Conservation (phyloP, 1,139 yeast species). For the Lipomyces yarrowii region DNA sequence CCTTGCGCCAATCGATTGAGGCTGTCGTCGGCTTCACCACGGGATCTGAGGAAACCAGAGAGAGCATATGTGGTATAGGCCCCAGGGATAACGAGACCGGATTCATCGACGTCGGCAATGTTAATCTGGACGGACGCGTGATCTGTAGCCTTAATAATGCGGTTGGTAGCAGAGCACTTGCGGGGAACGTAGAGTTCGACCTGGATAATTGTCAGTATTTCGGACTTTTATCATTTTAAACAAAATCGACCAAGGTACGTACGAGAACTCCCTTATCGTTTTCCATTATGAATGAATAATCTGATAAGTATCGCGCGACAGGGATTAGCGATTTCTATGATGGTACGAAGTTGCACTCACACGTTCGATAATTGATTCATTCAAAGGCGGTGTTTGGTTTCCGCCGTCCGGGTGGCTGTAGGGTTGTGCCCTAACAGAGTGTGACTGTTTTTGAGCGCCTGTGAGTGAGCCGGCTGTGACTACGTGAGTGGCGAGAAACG, state of each 20-base stretch:
- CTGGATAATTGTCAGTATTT: conserved; percentile 9
- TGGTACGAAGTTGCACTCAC: not conserved
- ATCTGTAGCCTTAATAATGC: conserved; percentile 99
- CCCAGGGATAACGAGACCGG: conserved; percentile 94
- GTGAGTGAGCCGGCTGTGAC: conserved; percentile 6
- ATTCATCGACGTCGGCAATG: conserved; percentile 87
- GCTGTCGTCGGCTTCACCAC: conserved; percentile 98
- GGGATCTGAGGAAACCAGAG: conserved; percentile 89
- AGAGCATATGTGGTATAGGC: conserved; percentile 93
- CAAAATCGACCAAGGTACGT: conserved; percentile 2
- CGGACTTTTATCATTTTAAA: not conserved
- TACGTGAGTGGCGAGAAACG: conserved; percentile 1
- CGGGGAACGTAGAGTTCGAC: conserved; percentile 99
- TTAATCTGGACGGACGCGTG: conserved; percentile 97
- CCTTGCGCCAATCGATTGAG: conserved; percentile 99
- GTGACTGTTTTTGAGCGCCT: not conserved
- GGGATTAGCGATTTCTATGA: not conserved
- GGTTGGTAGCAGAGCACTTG: conserved; percentile 99
- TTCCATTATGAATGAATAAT: conserved; percentile 83
- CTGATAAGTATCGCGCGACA: not conserved
- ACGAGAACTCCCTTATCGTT: conserved; percentile 98
- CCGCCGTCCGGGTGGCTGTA: not conserved
- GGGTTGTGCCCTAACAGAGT: conserved; percentile 2
- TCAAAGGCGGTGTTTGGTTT: no score
- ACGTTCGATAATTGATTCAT: no score